Base-by-base conservation (phyloP, 805 yeast genomes). In the Wickerhamiella allomyrinae region DNA sequence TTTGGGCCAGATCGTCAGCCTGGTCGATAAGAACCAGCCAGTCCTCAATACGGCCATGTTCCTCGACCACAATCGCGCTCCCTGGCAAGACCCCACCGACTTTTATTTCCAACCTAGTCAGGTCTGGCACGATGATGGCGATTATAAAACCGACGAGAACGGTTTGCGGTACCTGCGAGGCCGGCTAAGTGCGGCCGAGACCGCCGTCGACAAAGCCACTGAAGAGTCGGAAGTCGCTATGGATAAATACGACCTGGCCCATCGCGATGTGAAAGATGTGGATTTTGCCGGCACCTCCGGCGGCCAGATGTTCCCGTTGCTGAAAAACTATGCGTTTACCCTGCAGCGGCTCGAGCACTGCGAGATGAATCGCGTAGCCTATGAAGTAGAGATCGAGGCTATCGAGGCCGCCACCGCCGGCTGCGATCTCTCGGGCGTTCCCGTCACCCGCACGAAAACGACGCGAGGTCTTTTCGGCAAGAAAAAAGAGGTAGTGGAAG, bases 121-220 rank as follows among this genome's bases (percentile, higher is more conserved):
- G 23, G 79, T 91, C 34, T 91, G 98, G 98, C 97, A 89, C 61
- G 98, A 91, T 55, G 96, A 91, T 60, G 95, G 85, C 49, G 65
- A 72, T 27, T 68, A 79, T 48, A 70, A 76, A 1, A 66, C 70
- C 5, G 70, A 71, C 35, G 76, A 72, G 34, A 47, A 51, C 17
- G 57, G 62, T 6, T 51, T 59, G 42, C 48, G 52, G 37, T 56
- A 48, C 41, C 50, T 66, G 39, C 56, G 66, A 15, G 64, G 63
- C 23, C 51, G 57, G 41, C 55, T 64, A 11, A 50, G 53, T 21
- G 58, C 60, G 20, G 55, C 67, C 19, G 62, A 69, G n/a, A 60
- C 59, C 29, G 65, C 60, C 21, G 58, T 57, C 39, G 56, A 54
- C 3, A 25, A 36, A 3, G 49, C 47, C 10, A 42, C 48, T 3